phyloP scores from a whole-genome alignment of 495 filamentous ascomycete species.

The Neurospora pannonica region DNA sequence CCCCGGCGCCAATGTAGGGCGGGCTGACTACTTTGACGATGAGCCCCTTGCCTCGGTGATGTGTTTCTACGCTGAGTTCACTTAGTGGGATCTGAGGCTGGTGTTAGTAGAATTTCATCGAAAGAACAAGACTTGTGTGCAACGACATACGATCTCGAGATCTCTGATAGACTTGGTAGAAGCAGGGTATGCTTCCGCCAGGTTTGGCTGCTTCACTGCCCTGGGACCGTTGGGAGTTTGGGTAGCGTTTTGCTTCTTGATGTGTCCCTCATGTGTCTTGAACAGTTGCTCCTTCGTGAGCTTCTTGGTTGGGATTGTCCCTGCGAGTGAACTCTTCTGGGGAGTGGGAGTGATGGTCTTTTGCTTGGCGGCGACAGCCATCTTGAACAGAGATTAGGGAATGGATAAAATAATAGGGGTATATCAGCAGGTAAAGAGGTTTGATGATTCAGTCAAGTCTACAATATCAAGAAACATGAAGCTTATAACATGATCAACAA shows the following conservation, averaged over 20 bases:
- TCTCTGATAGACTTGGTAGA: conserved; percentile 25
- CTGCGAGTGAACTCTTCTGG: conserved; percentile 1
- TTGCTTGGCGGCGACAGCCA: conserved; percentile 2
- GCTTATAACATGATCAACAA: background rate
- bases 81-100: conserved; percentile 18
- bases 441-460: background rate
- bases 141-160: conserved; percentile 18
- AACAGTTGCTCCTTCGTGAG: conserved; percentile 20
- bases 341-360: background rate
- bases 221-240: conserved; percentile 13
- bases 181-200: conserved; percentile 22
- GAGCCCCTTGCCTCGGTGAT: conserved; percentile 39
- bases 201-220: conserved; percentile 25
- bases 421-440: background rate
- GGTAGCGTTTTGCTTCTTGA: conserved; percentile 20
- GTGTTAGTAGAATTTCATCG: background rate
- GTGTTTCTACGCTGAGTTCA: conserved; percentile 37
- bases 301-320: conserved; percentile 8
- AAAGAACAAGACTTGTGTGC: background rate
- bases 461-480: background rate
- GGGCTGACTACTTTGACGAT: conserved; percentile 34
- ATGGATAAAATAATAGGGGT: background rate
- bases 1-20: conserved; percentile 30
- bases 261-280: conserved; percentile 21
- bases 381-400: background rate